Conservation (phyloP, 2,329 filamentous ascomycete genomes). For the Thermomyces lanuginosus region DNA sequence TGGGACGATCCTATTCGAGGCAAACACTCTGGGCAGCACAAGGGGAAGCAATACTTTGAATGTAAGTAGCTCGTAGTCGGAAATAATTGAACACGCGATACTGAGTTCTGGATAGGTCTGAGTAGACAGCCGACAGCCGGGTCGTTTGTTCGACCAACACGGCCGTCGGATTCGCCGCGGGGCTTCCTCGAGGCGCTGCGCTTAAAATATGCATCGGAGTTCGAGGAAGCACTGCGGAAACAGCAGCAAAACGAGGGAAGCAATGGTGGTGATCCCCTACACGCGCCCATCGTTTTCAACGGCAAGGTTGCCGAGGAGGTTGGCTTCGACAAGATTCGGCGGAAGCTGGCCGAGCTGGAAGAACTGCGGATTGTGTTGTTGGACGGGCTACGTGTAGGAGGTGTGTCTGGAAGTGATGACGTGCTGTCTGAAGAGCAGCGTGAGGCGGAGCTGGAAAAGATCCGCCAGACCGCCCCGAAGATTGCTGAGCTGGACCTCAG, state of each 20-base stretch:
- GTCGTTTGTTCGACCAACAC: slow-evolving; percentile 70
- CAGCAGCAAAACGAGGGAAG: slow-evolving; percentile 23
- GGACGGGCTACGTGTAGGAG: slow-evolving; percentile 52
- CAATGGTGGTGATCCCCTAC: no score
- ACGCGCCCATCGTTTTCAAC: slow-evolving; percentile 57
- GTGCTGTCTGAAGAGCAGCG: slow-evolving; percentile 5
- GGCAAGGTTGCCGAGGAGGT: slow-evolving; percentile 81
- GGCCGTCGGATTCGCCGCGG: slow-evolving; percentile 49
- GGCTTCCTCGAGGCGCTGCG: slow-evolving; percentile 66
- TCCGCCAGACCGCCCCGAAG: slow-evolving; percentile 41
- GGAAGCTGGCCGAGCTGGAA: slow-evolving; percentile 57
- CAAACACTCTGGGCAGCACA: slow-evolving; percentile 77
- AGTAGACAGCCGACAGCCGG: slow-evolving; percentile 53
- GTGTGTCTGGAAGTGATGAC: slow-evolving; percentile 16
- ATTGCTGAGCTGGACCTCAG: slow-evolving; percentile 66
- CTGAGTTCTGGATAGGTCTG: slow-evolving; percentile 28
- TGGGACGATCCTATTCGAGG: slow-evolving; percentile 81
- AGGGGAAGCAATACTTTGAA: slow-evolving; percentile 62
- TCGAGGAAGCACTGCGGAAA: slow-evolving; percentile 17
- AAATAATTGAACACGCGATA: background rate
- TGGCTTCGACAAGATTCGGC: slow-evolving; percentile 82
- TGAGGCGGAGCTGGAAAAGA: slow-evolving; percentile 27
- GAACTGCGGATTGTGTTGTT: slow-evolving; percentile 70
- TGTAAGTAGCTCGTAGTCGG: slow-evolving; percentile 37
- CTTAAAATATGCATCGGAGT: slow-evolving; percentile 64